Evolutionary conservation across 1,139 yeast species (phyloP).

Genomic region (Hansenula sp.): DNA sequence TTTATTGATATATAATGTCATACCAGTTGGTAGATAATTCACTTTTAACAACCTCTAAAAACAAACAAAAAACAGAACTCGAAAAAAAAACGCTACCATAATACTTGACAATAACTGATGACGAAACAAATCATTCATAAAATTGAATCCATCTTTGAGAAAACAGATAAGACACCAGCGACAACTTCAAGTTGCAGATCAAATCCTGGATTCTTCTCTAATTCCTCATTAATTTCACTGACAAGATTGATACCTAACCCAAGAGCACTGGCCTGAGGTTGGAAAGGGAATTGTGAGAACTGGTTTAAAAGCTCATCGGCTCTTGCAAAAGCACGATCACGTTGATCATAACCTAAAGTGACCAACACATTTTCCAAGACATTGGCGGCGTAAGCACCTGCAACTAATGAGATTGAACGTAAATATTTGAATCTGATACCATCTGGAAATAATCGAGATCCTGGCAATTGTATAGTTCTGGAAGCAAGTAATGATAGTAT

Average conservation of each 20-base stretch:
- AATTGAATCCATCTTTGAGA: slow-evolving; percentile 44
- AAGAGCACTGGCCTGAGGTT: slow-evolving; percentile 51
- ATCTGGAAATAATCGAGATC: slow-evolving; percentile 61
- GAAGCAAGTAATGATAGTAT: slow-evolving; percentile 66
- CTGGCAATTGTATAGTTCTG: slow-evolving; percentile 51
- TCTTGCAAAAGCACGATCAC: slow-evolving; percentile 90
- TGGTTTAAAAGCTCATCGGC: slow-evolving; percentile 87
- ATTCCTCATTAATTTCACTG: slow-evolving; percentile 63
- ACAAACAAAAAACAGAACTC: background rate
- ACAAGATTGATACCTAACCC: slow-evolving; percentile 79
- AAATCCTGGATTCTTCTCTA: slow-evolving; percentile 48
- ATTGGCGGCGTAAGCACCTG: slow-evolving; percentile 93
- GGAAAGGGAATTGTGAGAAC: slow-evolving; percentile 86
- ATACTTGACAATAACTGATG: background rate
- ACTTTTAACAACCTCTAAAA: background rate
- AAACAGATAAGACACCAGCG: slow-evolving; percentile 72
- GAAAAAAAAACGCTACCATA: background rate
- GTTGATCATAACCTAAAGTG: slow-evolving; percentile 76
- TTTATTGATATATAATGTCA: background rate
- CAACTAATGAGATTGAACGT: slow-evolving; percentile 77
- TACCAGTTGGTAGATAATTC: no score
- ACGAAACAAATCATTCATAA: slow-evolving; percentile 22
- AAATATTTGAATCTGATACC: slow-evolving; percentile 66
- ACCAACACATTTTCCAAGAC: slow-evolving; percentile 89
- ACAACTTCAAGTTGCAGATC: slow-evolving; percentile 82